These are phyloP conservation scores for Pharus latifolius DNA, from an alignment of 176 grass and related monocot species.

Conservation along the genomic window DNA sequence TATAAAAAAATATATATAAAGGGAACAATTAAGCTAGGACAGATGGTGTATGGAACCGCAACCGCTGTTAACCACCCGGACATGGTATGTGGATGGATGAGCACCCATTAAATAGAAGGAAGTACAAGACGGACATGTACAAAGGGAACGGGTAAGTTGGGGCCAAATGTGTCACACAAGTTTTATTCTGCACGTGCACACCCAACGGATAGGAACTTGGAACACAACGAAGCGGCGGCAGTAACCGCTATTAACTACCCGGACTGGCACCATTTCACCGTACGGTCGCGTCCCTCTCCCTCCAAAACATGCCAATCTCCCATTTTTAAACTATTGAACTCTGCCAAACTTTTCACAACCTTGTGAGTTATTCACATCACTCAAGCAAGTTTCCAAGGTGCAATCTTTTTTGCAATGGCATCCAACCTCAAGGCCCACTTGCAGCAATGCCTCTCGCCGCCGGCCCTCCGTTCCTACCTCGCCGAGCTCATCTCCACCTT, in stretches of 20 bases:
- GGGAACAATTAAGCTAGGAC: too few species aligned
- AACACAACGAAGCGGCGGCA: not conserved
- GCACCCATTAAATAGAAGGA: too few species aligned
- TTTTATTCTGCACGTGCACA: not conserved
- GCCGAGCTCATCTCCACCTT: constrained; percentile 94
- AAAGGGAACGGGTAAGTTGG: too few species aligned
- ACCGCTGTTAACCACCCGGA: too few species aligned
- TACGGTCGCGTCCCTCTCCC: not conserved
- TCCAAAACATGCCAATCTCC: too few species aligned
- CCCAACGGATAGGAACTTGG: not conserved
- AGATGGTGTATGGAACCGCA: too few species aligned
- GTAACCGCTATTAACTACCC: constrained; percentile 22
- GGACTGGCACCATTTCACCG: constrained; percentile 18
- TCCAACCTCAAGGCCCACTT: constrained; percentile 27
- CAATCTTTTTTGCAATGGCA: constrained; percentile 15
- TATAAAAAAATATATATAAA: too few species aligned
- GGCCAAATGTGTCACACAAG: not conserved
- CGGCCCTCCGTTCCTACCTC: constrained; percentile 56
- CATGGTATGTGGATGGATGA: too few species aligned
- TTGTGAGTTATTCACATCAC: not conserved
- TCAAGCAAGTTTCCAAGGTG: not conserved
- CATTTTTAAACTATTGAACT: not conserved
- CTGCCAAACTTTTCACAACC: not conserved
- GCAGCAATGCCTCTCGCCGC: constrained; percentile 34
- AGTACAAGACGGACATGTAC: too few species aligned